These are phyloP conservation scores for Cryptosporidium ryanae DNA, from an alignment of 169 alveolate genomes.

Conservation along the genomic window DNA sequence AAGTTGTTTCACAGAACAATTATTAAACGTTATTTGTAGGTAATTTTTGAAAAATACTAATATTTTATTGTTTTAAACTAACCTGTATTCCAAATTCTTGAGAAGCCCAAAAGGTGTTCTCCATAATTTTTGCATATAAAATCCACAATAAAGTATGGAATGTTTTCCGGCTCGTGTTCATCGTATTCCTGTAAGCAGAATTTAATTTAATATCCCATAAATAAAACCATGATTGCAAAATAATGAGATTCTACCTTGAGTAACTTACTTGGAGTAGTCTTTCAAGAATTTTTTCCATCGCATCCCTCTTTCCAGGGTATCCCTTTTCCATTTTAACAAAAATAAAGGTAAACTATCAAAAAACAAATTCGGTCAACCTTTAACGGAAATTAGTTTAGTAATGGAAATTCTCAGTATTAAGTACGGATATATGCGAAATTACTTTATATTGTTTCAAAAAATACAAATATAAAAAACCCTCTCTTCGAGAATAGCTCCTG, in stretches of 20 bases:
- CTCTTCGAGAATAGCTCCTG: background rate
- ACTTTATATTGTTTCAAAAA: too few relatives aligned
- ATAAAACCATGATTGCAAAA: background rate
- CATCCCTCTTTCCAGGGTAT: constrained; percentile 43
- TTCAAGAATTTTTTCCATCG: constrained; percentile 57
- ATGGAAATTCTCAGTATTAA: too few relatives aligned
- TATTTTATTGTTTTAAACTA: background rate
- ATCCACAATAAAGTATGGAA: constrained; percentile 74
- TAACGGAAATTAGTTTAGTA: too few relatives aligned
- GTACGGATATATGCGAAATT: too few relatives aligned
- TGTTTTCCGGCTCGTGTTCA: constrained; percentile 64
- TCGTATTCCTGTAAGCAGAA: constrained; percentile 36
- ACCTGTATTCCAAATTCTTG: constrained; percentile 72
- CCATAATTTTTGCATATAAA: constrained; percentile 69
- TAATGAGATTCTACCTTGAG: background rate
- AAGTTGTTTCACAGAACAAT: too few relatives aligned
- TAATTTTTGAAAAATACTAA: background rate
- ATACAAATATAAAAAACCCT: background rate
- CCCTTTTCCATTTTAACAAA: constrained; percentile 38
- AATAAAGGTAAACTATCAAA: background rate
- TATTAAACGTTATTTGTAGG: background rate
- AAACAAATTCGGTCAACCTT: too few relatives aligned
- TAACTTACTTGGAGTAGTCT: constrained; percentile 57
- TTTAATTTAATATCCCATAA: background rate
- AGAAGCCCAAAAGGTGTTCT: constrained; percentile 53